These are phyloP conservation scores for Incumbomyces lentus DNA, from an alignment of 2,329 filamentous ascomycete species.

Conservation along the genomic window DNA sequence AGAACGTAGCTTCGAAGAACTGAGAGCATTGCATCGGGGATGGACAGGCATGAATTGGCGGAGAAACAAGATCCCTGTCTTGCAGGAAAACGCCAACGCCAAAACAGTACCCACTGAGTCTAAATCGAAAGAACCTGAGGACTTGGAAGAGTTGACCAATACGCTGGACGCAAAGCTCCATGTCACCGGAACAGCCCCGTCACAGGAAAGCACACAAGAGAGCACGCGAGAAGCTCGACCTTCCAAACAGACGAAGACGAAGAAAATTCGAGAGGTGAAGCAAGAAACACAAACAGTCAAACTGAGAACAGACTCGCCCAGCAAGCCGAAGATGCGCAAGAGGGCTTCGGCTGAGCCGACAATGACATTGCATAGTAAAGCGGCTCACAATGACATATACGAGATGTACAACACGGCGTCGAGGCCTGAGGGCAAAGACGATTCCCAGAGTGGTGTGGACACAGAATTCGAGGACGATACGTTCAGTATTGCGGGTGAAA, in stretches of 20 bases:
- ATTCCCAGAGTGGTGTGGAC: slow-evolving; percentile 53
- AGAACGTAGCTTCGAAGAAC: slow-evolving; percentile 84
- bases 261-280: slow-evolving; percentile 69
- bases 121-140: slow-evolving; percentile 22
- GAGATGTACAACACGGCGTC: slow-evolving; percentile 90
- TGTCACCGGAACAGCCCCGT: slow-evolving; percentile 16
- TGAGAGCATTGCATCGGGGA: slow-evolving; percentile 68
- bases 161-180: slow-evolving; percentile 13
- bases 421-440: slow-evolving; percentile 35
- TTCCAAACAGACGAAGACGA: slow-evolving; percentile 36
- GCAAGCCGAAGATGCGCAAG: slow-evolving; percentile 70
- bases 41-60: slow-evolving; percentile 49
- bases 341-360: slow-evolving; percentile 73
- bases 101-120: slow-evolving; percentile 6
- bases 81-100: slow-evolving; percentile 1
- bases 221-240: too few relatives aligned
- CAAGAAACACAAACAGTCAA: slow-evolving; percentile 88
- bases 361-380: slow-evolving; percentile 92
- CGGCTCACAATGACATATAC: slow-evolving; percentile 95
- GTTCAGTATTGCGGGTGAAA: slow-evolving; percentile 79
- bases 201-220: slow-evolving; percentile 19
- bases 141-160: slow-evolving; percentile 20
- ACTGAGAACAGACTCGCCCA: slow-evolving; percentile 83
- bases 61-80: slow-evolving; percentile 23
- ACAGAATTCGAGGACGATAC: slow-evolving; percentile 58